phyloP scores from a whole-genome alignment of 768 basidiomycete species.

The Mycena latifolia region DNA sequence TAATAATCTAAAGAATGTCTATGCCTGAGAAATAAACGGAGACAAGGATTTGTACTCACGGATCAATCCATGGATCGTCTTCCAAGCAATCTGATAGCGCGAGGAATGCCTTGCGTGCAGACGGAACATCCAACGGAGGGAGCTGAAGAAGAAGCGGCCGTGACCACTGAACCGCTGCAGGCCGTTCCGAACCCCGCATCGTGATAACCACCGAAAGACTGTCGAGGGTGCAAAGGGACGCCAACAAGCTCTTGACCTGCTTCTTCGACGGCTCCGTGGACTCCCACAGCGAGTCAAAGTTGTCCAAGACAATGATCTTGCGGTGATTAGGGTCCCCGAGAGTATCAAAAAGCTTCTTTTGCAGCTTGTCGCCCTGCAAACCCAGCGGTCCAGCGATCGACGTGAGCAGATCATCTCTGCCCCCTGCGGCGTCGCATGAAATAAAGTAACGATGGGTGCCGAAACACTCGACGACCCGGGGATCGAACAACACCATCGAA shows the following conservation, averaged over 20 bases:
- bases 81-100: slow-evolving; percentile 37
- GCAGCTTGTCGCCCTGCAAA: slow-evolving; percentile 34
- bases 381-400: slow-evolving; percentile 31
- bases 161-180: slow-evolving; percentile 38
- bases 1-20: slow-evolving; percentile 27
- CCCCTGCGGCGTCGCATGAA: slow-evolving; percentile 34
- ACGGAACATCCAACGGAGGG: slow-evolving; percentile 30
- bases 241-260: slow-evolving; percentile 36
- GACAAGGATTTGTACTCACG: slow-evolving; percentile 14
- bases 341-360: slow-evolving; percentile 33
- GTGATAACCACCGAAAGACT: slow-evolving; percentile 37
- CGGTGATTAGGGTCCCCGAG: slow-evolving; percentile 25
- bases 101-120: slow-evolving; percentile 36
- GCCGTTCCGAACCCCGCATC: slow-evolving; percentile 40
- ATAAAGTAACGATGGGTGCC: slow-evolving; percentile 33
- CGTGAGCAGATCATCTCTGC: slow-evolving; percentile 35
- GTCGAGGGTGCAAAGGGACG: slow-evolving; percentile 26
- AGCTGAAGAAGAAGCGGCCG: slow-evolving; percentile 36
- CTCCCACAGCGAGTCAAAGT: slow-evolving; percentile 41
- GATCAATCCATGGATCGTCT: slow-evolving; percentile 34
- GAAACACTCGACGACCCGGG: slow-evolving; percentile 31
- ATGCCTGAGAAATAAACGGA: neutral
- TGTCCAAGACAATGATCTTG: slow-evolving; percentile 36
- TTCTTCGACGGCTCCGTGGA: slow-evolving; percentile 20
- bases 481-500: slow-evolving; percentile 30